Base-by-base conservation (phyloP, 805 yeast species). In the Candida methanosorbosa region DNA sequence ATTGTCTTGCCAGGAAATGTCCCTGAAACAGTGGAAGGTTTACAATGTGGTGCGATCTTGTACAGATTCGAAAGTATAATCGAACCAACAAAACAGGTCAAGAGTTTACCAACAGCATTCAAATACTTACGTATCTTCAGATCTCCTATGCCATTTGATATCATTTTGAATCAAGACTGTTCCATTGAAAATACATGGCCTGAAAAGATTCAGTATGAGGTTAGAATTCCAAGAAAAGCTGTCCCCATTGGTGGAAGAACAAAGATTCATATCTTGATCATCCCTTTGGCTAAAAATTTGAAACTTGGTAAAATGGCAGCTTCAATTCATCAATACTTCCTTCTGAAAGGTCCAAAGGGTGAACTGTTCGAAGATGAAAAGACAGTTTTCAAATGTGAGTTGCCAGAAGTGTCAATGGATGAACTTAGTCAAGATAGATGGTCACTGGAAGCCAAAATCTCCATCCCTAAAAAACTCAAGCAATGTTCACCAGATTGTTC, bases 141-240 rank as follows among this genome's bases (percentile, higher is more conserved):
- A 38, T 63, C 70, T 0, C 58, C 68, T 14, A 60, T 67, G 17
- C 63, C 65, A 1, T 49, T 59, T 11, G 66, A 59, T 45, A 36
- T 64, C 27, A 51, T 57, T 26, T 45, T 68, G 15, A 48, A 53
- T 22, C 72, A 70, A 41, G 63, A 61, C 30, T 61, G 68, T 28
- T 67, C 70, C 18, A 62, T 71, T 32, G 63, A 62, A 38, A 70
- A 68, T 44, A 58, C 66, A 2, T 72, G 79, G 79, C 68, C 75
- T 0, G 64, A 64, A 0, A 72, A 72, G 42, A 56, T 70, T 18
- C 74, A 72, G 40, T 72, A 72, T 43, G 61, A 59, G 32, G 74
- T 72, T 3, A 48, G 55, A 30, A 40, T 71, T 17, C 63, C 63
- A 2, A 57, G 55, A 29, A 67, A 62, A 35, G 71, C 67, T 0